phyloP scores from a whole-genome alignment of 2,329 filamentous ascomycete species.

The Verticillium tricorpus region DNA sequence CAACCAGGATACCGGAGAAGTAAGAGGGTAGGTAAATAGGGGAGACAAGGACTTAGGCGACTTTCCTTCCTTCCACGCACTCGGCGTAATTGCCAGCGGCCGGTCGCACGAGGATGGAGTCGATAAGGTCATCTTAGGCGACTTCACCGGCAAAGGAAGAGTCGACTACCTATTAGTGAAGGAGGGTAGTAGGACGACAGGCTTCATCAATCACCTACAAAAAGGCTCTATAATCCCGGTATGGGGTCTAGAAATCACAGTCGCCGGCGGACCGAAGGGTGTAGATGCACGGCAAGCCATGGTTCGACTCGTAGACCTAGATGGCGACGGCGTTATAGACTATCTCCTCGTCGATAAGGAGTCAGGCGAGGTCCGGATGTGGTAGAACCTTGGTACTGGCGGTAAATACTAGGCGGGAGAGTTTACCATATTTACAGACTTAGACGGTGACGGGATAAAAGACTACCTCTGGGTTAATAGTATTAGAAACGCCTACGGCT shows the following conservation, averaged over 20 bases:
- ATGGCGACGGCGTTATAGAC: not conserved
- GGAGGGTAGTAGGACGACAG: not conserved
- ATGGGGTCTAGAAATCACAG: not conserved
- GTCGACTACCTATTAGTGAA: not conserved
- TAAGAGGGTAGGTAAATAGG: not conserved
- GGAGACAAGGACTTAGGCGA: not conserved
- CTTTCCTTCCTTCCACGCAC: not conserved
- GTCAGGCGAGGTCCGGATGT: not conserved
- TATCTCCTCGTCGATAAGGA: not conserved
- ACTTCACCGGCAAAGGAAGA: not conserved
- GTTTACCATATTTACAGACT: not conserved
- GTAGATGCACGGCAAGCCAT: not conserved
- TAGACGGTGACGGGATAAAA: not conserved
- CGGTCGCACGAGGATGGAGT: not conserved
- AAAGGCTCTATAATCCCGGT: not conserved
- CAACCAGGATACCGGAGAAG: not conserved
- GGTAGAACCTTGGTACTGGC: not conserved
- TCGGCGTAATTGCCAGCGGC: not conserved
- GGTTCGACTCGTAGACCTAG: not conserved
- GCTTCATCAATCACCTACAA: not conserved
- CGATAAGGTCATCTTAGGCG: not conserved
- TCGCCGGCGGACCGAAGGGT: not conserved
- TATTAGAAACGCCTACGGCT: not conserved
- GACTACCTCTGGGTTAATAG: not conserved
- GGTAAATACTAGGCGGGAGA: not conserved